A percentile compares a stretch with the other conserved stretches of the same genome.
These are phyloP conservation scores for Candida hungchunana DNA, from an alignment of 805 yeast genomes.

Conservation along the genomic window DNA sequence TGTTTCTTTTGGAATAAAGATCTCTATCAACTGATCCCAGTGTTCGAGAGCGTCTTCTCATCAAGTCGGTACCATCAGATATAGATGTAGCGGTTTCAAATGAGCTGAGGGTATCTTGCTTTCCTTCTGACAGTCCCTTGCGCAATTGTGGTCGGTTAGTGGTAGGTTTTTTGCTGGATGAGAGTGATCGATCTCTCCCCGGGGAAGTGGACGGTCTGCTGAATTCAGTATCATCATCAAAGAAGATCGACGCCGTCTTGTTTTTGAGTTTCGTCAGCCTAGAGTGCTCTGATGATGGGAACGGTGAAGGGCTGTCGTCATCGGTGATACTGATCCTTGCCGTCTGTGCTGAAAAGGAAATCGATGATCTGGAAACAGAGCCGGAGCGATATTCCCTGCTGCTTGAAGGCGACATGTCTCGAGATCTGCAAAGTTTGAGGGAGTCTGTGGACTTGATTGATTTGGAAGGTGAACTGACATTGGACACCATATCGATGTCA, in stretches of 20 bases:
- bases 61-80: too few relatives aligned
- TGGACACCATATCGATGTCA: constrained; percentile 15
- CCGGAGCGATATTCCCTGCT: neutral
- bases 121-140: constrained; percentile 17
- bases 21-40: constrained; percentile 25
- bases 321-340: constrained; percentile 9
- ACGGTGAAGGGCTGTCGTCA: constrained; percentile 1
- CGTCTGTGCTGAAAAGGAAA: constrained; percentile 4
- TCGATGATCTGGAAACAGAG: constrained; percentile 1
- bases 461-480: constrained; percentile 20
- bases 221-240: constrained; percentile 16
- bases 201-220: constrained; percentile 1
- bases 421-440: neutral
- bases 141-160: constrained; percentile 11
- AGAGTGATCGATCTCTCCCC: neutral
- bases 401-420: constrained; percentile 1
- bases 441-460: constrained; percentile 14
- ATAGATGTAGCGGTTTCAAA: too few relatives aligned
- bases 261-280: constrained; percentile 13
- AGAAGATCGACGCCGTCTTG: constrained; percentile 18
- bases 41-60: constrained; percentile 24
- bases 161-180: neutral
- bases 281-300: constrained; percentile 9
- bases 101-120: constrained; percentile 7
- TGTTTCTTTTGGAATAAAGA: constrained; percentile 30